Evolutionary conservation across 441 rosid species (phyloP), one percentile per base, ranked within the genome.

Genomic region (Euphorbia corollata): DNA sequence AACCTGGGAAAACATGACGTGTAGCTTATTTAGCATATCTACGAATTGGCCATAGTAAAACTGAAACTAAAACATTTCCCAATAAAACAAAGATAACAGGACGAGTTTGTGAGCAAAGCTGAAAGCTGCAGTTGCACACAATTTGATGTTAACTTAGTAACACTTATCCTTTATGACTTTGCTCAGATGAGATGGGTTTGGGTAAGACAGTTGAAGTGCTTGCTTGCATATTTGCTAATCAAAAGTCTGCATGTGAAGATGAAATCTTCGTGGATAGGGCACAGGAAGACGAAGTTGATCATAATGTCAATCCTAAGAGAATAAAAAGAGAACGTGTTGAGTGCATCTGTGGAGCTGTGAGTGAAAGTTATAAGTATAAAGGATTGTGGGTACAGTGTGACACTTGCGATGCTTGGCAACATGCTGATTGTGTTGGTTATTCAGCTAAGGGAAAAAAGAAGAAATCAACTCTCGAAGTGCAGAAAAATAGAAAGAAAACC

Each of bases 351-450:
- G 99, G 99, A 73, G 97, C 96, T 68, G 99, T 94, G 63, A 94
- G 82, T 73, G 97, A 94, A 82, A 87, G 91, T 73, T 83, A 80
- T 24, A 82, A 78, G 70, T 87, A 89, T 72, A 80, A 67, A 72
- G 99, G 97, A 74, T 69, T 93, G 30, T 93, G 98, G 98, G 98
- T 93, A 59, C 96, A 91, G 74, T 94, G 99, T 56, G 99, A 94
- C 77, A 75, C 80, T 5, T 94, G 99, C 81, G 96, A 91, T 85
- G 99, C 99, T 78, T 94, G 99, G 99, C 99, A 94, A 73, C 99
- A 94, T 85, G 90, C 99, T 0, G 92, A 91, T 24, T 94, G 97
- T 82, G 99, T 91, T 63, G 95, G 97, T 71, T 93, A 93, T 82
- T 87, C 95, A 45, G 82, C 89, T 47, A 85, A 78, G 72, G 90